phyloP scores from a whole-genome alignment of 768 basidiomycete species.

The Lactarius evosmus region DNA sequence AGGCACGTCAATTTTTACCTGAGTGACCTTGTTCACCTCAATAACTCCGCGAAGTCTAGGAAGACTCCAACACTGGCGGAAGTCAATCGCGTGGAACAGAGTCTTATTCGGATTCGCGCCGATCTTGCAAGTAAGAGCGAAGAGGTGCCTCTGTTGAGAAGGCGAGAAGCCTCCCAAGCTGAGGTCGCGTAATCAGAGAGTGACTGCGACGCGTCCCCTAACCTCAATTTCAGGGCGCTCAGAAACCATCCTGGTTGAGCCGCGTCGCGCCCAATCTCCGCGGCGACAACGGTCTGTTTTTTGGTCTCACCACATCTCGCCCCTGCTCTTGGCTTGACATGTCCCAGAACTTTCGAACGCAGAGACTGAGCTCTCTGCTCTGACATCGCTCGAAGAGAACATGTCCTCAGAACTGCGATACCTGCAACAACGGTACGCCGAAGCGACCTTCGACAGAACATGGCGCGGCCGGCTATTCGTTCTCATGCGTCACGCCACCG shows the following conservation, averaged over 20 bases:
- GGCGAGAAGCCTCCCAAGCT: constrained; percentile 31
- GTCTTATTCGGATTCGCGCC: constrained; percentile 55
- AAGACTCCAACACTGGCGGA: constrained; percentile 36
- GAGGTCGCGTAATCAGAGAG: constrained; percentile 28
- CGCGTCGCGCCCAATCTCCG: constrained; percentile 51
- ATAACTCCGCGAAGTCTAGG: background rate
- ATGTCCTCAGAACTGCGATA: constrained; percentile 18
- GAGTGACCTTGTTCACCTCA: background rate
- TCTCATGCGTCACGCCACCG: constrained; percentile 20
- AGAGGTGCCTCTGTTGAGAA: constrained; percentile 32
- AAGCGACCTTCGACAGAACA: constrained; percentile 20
- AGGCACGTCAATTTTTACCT: background rate
- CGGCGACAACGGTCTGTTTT: constrained; percentile 39
- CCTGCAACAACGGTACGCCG: constrained; percentile 19
- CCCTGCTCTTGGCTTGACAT: constrained; percentile 6
- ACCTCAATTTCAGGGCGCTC: constrained; percentile 22
- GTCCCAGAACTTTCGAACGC: constrained; percentile 27
- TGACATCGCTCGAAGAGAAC: constrained; percentile 25
- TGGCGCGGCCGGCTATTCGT: constrained; percentile 24
- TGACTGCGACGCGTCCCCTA: background rate
- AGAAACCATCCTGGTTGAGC: constrained; percentile 43
- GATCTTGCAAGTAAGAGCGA: constrained; percentile 47
- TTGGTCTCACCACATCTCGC: background rate
- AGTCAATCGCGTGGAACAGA: constrained; percentile 53
- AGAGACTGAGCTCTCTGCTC: constrained; percentile 22